Evolutionary conservation across 2,329 filamentous ascomycete genomes (phyloP), one percentile per base, ranked within the genome.

Genomic region (Trichoderma lentiforme): DNA sequence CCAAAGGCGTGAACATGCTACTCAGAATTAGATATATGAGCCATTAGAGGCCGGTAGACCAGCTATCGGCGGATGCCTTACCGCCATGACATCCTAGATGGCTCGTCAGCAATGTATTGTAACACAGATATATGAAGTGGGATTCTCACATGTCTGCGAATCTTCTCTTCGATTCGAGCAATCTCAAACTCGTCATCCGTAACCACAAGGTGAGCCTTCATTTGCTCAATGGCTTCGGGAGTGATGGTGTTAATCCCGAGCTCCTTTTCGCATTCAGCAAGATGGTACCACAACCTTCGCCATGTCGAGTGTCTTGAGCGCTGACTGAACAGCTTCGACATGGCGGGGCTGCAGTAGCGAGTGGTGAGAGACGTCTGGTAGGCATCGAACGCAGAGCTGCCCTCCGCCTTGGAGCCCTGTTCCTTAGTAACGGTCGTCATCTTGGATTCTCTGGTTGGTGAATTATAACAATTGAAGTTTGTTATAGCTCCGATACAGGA

Each of bases 281-380:
- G 91, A 83, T 87, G 90, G 58, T 95, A 84, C 95, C 95, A 98
- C 21, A 97, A 89, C 80, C 93, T 87, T 74, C 94, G 90, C 94
- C 94, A 97, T 70, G 90, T 94, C 56, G 89, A 91, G 81, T 91
- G 90, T 34, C 94, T 88, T 69, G 89, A 91, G 57, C 93, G 89
- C 72, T 91, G 89, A 76, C 90, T 91, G 86, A 97, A 98, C 73
- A 97, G 89, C 75, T 88, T 86, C 77, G 91, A 88, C 92, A 96
- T 95, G 82, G 92, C 92, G 74, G 81, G 80, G 76, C 88, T 92
- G 82, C 90, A 90, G 85, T 96, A 96, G 77, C 93, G 89, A 76
- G 86, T 87, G 75, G 88, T 90, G 76, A 94, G 84, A 39, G 91
- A 88, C 57, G 92, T 93, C 83, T 91, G 87, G 80, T 91, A 82